Conservation (phyloP, 2,329 filamentous ascomycete species). For the Ascochyta lentis region DNA sequence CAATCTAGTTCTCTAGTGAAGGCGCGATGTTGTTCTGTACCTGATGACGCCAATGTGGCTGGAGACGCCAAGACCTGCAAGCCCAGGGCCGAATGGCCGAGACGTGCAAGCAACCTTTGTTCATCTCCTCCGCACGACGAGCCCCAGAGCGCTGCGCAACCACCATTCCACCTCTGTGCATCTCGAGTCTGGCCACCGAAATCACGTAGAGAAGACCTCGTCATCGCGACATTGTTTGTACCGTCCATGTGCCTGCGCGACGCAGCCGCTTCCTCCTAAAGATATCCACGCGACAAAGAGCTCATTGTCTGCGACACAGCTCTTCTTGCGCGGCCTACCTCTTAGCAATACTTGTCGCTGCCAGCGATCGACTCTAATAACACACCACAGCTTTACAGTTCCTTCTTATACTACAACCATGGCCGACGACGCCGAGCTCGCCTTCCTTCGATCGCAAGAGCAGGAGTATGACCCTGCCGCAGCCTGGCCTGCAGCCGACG, state of each 20-base stretch:
- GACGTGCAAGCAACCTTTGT: conserved; percentile 12
- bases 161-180: conserved; percentile 17
- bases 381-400: conserved; percentile 5
- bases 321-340: conserved; percentile 19
- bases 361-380: conserved; percentile 19
- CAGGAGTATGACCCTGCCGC: conserved; percentile 50
- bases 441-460: conserved; percentile 60
- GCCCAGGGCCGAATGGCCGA: conserved; percentile 8
- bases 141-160: conserved; percentile 23
- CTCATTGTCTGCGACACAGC: conserved; percentile 25
- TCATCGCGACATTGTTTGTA: conserved; percentile 6
- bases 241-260: conserved; percentile 14
- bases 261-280: conserved; percentile 17
- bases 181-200: conserved; percentile 7
- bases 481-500: conserved; percentile 46
- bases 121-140: conserved; percentile 19
- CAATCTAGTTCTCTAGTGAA: conserved; percentile 7
- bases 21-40: conserved; percentile 12
- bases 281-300: conserved; percentile 35
- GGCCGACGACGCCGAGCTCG: conserved; percentile 61
- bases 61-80: conserved; percentile 17
- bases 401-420: conserved; percentile 41
- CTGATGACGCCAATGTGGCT: conserved; percentile 10
- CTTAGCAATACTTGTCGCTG: conserved; percentile 15
- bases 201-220: background rate